Base-by-base conservation (phyloP, 352 stramenopile species). In the Pythium brachiatum region DNA sequence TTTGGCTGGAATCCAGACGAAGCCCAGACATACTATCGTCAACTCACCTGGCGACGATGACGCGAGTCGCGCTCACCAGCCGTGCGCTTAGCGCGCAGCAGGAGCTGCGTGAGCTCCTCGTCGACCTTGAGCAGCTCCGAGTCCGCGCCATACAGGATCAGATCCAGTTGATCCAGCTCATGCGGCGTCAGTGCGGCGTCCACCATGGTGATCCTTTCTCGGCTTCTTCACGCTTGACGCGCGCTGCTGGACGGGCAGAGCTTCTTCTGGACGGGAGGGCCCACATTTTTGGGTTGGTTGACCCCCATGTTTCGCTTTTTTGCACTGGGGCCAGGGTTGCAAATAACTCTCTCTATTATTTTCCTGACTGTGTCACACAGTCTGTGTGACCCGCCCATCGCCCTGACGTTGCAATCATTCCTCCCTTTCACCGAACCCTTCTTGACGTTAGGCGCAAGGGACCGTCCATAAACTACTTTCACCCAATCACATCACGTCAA, bases 11-110 rank as follows among this genome's bases (percentile, higher is more conserved):
- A 43, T 43, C 36, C 36, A n/a, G 36, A 43, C 21, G 16, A 23
- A 23, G 16, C 23, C 29, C 29, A 34, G 5, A 11, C 2, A 26
- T 32, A 20, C 0, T 2, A n/a, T n/a, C n/a, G n/a, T n/a, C 13
- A 20, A 62, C 55, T 53, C 9, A 70, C 63, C 63, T 70, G 63
- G 15, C 63, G 63, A 26, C 63, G 63, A 25, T 50, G 41, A 7
- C 63, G 63, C 39, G 63, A 70, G 7, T 21, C 23, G 15, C 57
- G 55, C 51, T 70, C 63, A 15, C 52, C 53, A 23, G 41, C 52
- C 32, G 52, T 70, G 34, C 63, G 63, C 56, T 65, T 64, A 26
- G 56, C 53, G 57, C 63, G 63, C 41, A 60, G 39, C 39, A 64
- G 51, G 29, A 57, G 31, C 54, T 64, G 48, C 62, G 27, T n/a